Percentiles rank a stretch among this genome's conserved stretches.
Evolutionary conservation across 2,329 filamentous ascomycete genomes (phyloP).

Genomic region (Ophiostoma angusticollis): DNA sequence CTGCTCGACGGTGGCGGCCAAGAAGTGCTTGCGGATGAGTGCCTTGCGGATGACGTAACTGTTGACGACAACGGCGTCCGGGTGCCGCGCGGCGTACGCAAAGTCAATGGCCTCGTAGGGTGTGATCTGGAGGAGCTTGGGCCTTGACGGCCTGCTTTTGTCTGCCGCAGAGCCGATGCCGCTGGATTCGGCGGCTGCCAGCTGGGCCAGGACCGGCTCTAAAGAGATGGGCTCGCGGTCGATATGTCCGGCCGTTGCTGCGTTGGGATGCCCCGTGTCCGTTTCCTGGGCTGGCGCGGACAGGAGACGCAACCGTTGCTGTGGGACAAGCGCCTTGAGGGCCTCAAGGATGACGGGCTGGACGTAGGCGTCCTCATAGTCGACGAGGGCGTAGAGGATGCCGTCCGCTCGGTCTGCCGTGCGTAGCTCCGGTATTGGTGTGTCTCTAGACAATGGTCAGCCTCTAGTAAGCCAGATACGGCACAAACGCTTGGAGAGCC

Average conservation of each 20-base stretch:
- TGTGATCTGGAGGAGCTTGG: conserved; percentile 59
- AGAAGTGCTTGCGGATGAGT: conserved; percentile 89
- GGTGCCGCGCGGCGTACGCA: conserved; percentile 52
- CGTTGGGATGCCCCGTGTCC: too few species aligned
- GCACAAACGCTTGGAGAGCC: not conserved
- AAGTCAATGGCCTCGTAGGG: conserved; percentile 86
- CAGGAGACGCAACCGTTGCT: conserved; percentile 35
- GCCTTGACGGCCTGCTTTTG: too few species aligned
- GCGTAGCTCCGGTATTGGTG: not conserved
- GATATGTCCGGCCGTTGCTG: not conserved
- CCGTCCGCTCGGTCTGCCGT: conserved; percentile 12
- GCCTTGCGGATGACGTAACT: conserved; percentile 94
- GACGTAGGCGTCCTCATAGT: conserved; percentile 82
- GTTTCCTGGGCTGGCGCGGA: not conserved
- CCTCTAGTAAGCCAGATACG: not conserved
- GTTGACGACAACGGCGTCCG: conserved; percentile 58
- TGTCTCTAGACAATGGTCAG: not conserved
- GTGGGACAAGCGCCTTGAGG: conserved; percentile 49
- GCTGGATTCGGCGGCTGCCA: conserved; percentile 8
- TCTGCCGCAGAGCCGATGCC: too few species aligned
- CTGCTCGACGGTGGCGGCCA: conserved; percentile 68
- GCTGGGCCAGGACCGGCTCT: conserved; percentile 22
- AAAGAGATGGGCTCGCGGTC: conserved; percentile 24
- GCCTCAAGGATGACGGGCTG: conserved; percentile 71
- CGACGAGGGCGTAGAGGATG: conserved; percentile 56